Evolutionary conservation across 306 rosid genomes (phyloP).

Genomic region (Heteromeles arbutifolia): DNA sequence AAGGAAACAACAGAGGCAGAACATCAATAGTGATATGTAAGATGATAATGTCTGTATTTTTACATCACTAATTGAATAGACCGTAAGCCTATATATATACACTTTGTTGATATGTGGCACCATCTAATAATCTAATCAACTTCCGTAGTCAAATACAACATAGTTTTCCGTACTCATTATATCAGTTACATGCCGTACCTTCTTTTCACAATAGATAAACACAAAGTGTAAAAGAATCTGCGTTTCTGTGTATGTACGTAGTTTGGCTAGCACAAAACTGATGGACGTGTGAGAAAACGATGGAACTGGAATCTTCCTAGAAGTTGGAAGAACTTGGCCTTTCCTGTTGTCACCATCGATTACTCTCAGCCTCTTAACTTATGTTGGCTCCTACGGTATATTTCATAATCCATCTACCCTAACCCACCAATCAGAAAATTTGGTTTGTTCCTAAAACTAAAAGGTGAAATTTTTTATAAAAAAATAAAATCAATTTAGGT

Average conservation of each 20-base stretch:
- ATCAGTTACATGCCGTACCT: background rate
- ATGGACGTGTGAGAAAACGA: background rate
- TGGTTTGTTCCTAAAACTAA: background rate
- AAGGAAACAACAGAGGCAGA: background rate
- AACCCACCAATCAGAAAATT: background rate
- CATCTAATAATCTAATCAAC: background rate
- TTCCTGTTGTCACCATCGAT: background rate
- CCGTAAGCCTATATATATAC: background rate
- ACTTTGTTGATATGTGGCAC: background rate
- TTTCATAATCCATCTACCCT: background rate
- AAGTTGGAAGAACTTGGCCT: background rate
- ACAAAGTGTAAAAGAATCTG: background rate
- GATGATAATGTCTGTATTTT: background rate
- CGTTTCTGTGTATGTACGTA: background rate
- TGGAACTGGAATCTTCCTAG: constrained; percentile 13
- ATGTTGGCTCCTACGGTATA: background rate
- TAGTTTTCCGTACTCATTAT: background rate
- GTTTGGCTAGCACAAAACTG: background rate
- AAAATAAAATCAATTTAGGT: no score
- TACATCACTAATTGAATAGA: background rate
- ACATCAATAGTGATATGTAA: background rate
- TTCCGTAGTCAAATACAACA: background rate
- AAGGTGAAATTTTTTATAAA: background rate
- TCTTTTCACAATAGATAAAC: no score
- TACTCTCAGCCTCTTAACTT: background rate